Evolutionary conservation across 805 yeast species (phyloP), one percentile per base, ranked within the genome.

Genomic region (Cyberlindnera americana): DNA sequence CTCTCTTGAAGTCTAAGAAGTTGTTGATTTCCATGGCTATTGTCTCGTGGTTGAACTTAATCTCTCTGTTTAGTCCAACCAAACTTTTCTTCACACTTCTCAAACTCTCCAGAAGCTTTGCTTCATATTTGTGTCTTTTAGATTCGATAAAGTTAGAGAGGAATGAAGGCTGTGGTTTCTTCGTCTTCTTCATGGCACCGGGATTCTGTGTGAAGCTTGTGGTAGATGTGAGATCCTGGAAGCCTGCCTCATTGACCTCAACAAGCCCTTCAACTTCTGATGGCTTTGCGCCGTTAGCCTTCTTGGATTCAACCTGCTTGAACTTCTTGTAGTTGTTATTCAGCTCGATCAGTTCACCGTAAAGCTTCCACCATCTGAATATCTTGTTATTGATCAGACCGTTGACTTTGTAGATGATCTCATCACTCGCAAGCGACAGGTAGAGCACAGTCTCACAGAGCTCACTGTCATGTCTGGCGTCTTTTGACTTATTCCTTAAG

Each of bases 11-110:
- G 37, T 65, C 67, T 48, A 82, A 60, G 44, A 75, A 81, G 36
- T 72, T 75, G 37, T 80, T 79, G 15, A 81, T 63, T 54, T 80
- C 83, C 36, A 76, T 71, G 1, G 90, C 89, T 3, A 82, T 48
- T 2, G 58, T 49, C 50, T 83, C 91, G 57, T 83, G 85, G n/a
- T 64, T 70, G 18, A 48, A 44, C 38, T 70, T 75, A 18, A 83
- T 69, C 4, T 70, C 76, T 15, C 53, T 44, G 44, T 71, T 75
- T 32, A 81, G 48, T 10, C 56, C 62, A 44, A 67, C 49, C 29
- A 82, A 56, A 29, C 64, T 64, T 23, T 60, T 56, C 34, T 72
- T 66, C 17, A 67, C 59, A n/a, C 67, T 72, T 5, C 67, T 54
- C 35, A 67, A 55, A 21, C 69, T 69, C 4, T 59, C 48, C 6